Evolutionary conservation across 2,329 filamentous ascomycete species (phyloP).

Genomic region (Colletotrichum sp.): DNA sequence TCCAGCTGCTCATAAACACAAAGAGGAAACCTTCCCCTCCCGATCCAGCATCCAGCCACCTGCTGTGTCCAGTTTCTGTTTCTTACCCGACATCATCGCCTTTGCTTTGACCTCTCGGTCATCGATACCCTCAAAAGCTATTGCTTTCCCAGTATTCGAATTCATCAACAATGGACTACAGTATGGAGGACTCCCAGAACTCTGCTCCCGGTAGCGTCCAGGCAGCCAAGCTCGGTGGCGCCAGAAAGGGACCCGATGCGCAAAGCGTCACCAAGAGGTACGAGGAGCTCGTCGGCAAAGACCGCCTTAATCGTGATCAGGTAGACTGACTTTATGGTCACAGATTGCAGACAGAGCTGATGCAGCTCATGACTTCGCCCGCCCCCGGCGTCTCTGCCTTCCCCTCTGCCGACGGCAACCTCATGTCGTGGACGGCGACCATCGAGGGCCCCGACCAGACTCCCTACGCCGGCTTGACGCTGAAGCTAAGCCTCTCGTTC

Average conservation of each 20-base stretch:
- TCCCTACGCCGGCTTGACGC: conserved; percentile 83
- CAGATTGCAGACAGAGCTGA: conserved; percentile 95
- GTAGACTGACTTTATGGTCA: neutral
- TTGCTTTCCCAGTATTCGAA: neutral
- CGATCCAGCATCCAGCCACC: neutral
- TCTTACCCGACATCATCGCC: neutral
- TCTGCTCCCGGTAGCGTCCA: conserved; percentile 66
- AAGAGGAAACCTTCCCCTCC: neutral
- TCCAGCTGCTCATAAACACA: neutral
- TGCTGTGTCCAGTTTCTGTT: neutral
- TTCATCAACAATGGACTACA: conserved; percentile 41
- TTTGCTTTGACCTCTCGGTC: neutral
- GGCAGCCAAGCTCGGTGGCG: conserved; percentile 63
- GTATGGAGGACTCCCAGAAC: conserved; percentile 66
- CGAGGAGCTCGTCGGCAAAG: conserved; percentile 22
- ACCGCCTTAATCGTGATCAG: neutral
- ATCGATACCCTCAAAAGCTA: neutral
- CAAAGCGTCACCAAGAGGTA: conserved; percentile 82
- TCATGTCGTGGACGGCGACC: conserved; percentile 91
- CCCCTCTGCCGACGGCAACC: conserved; percentile 85
- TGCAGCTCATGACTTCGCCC: conserved; percentile 96
- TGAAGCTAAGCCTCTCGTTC: conserved; percentile 93
- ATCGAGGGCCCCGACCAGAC: conserved; percentile 91
- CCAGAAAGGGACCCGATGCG: conserved; percentile 65
- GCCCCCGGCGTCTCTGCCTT: conserved; percentile 95